These are phyloP conservation scores for Debaryomyces coudertii DNA, from an alignment of 1,139 yeast species.

Conservation along the genomic window DNA sequence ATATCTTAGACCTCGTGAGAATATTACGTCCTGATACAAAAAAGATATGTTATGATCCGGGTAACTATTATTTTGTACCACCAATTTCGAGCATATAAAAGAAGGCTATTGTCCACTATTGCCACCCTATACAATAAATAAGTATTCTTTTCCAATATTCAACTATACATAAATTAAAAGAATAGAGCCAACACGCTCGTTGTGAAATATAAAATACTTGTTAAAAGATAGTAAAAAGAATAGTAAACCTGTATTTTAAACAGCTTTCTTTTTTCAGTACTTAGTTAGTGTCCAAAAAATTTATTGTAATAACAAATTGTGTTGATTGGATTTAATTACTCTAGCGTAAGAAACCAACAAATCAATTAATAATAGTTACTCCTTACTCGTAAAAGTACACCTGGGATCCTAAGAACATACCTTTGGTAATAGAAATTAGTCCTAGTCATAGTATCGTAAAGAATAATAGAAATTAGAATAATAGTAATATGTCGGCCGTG, in stretches of 20 bases:
- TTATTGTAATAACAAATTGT: constrained; percentile 7
- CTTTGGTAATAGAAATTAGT: constrained; percentile 4
- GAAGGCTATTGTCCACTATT: constrained; percentile 12
- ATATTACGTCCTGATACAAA: not conserved
- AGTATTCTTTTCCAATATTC: not conserved
- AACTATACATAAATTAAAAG: not conserved
- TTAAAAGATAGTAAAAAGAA: constrained; percentile 6
- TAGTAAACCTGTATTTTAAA: constrained; percentile 9
- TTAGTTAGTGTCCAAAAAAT: constrained; percentile 7
- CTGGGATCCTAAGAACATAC: constrained; percentile 7
- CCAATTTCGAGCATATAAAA: not conserved
- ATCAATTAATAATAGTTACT: constrained; percentile 5
- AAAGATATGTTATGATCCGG: not conserved
- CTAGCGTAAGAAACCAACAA: constrained; percentile 9
- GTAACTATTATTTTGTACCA: not conserved
- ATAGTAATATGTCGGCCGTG: constrained; percentile 34
- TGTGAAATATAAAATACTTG: constrained; percentile 2
- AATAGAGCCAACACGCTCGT: not conserved
- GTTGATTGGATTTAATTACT: constrained; percentile 10
- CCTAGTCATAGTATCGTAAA: constrained; percentile 10
- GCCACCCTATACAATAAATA: not conserved
- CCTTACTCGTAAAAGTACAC: constrained; percentile 8
- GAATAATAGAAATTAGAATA: constrained; percentile 6
- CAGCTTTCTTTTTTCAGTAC: constrained; percentile 7
- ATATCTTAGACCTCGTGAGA: constrained; percentile 8